These are phyloP conservation scores for Pestalotiopsis sp. DNA, from an alignment of 2,329 filamentous ascomycete species.

Conservation along the genomic window DNA sequence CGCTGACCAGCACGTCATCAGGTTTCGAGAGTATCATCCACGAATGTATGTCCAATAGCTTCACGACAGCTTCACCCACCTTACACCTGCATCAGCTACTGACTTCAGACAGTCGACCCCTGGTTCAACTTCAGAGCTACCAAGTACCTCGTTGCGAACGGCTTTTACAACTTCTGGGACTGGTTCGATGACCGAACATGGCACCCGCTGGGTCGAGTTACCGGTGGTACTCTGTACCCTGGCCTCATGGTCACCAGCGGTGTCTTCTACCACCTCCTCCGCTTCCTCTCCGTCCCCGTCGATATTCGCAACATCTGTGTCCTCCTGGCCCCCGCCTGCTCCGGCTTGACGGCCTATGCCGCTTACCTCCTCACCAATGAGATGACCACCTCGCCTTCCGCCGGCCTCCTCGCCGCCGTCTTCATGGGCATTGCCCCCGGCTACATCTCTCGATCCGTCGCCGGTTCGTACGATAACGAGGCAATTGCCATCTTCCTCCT, in stretches of 20 bases:
- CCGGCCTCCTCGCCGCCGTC: constrained; percentile 86
- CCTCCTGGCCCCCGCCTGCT: constrained; percentile 90
- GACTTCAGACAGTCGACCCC: constrained; percentile 75
- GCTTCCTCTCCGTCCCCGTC: constrained; percentile 85
- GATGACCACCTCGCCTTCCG: constrained; percentile 94
- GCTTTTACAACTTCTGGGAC: constrained; percentile 99
- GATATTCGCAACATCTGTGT: constrained; percentile 99
- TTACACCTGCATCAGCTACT: constrained; percentile 8
- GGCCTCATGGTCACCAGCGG: constrained; percentile 99
- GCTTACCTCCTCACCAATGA: constrained; percentile 95
- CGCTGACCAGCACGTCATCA: constrained; percentile 33
- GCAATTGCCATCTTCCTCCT: constrained; percentile 98
- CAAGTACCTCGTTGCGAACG: constrained; percentile 95
- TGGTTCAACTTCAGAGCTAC: constrained; percentile 99
- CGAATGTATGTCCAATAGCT: constrained; percentile 74
- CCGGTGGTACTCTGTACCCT: constrained; percentile 96
- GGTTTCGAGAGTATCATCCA: constrained; percentile 99
- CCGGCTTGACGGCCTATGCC: constrained; percentile 88
- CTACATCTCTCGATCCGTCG: constrained; percentile 97
- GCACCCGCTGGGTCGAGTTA: constrained; percentile 97
- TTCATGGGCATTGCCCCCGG: constrained; percentile 99
- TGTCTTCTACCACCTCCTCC: constrained; percentile 91
- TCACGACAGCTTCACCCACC: constrained; percentile 16
- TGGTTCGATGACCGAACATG: constrained; percentile 99
- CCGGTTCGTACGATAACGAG: constrained; percentile 98